Conservation (phyloP, 2,329 filamentous ascomycete species). For the Pseudogymnoascus sp. region DNA sequence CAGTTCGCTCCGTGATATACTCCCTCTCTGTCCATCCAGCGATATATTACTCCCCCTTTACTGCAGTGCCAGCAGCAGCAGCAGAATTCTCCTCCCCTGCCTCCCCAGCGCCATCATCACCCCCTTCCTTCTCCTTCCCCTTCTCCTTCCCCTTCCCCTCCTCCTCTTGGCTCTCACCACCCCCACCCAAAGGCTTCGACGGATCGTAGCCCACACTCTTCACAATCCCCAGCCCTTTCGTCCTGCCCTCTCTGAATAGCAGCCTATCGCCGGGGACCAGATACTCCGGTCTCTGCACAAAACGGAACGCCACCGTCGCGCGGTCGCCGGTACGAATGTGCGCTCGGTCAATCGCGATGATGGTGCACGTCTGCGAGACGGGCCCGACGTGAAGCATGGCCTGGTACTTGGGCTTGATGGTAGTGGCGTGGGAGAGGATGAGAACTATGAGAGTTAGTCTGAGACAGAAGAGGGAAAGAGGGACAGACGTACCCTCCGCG, state of each 20-base stretch:
- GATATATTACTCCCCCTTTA: neutral
- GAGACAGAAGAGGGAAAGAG: neutral
- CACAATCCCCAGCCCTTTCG: slow-evolving; percentile 91
- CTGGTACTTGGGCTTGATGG: slow-evolving; percentile 94
- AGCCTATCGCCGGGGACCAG: slow-evolving; percentile 80
- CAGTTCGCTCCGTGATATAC: neutral
- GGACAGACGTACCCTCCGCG: slow-evolving; percentile 53
- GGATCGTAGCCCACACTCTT: slow-evolving; percentile 85
- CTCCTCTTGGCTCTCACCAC: slow-evolving; percentile 14
- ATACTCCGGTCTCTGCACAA: slow-evolving; percentile 91
- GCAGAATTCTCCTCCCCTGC: slow-evolving; percentile 3
- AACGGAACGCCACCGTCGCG: slow-evolving; percentile 89
- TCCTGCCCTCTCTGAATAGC: slow-evolving; percentile 87
- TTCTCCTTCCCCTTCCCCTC: neutral
- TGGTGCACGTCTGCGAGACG: slow-evolving; percentile 89
- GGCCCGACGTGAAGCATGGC: slow-evolving; percentile 97
- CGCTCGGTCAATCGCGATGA: slow-evolving; percentile 94
- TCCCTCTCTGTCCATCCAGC: neutral
- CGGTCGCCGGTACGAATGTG: slow-evolving; percentile 91
- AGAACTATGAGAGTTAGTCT: slow-evolving; percentile 49
- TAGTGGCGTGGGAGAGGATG: slow-evolving; percentile 91
- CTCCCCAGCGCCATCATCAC: slow-evolving; percentile 1
- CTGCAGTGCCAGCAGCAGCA: neutral
- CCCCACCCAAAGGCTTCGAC: slow-evolving; percentile 34
- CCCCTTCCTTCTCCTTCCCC: neutral